Evolutionary conservation across 805 yeast species (phyloP), one percentile per base, ranked within the genome.

Genomic region (Priceomyces melissophilus): DNA sequence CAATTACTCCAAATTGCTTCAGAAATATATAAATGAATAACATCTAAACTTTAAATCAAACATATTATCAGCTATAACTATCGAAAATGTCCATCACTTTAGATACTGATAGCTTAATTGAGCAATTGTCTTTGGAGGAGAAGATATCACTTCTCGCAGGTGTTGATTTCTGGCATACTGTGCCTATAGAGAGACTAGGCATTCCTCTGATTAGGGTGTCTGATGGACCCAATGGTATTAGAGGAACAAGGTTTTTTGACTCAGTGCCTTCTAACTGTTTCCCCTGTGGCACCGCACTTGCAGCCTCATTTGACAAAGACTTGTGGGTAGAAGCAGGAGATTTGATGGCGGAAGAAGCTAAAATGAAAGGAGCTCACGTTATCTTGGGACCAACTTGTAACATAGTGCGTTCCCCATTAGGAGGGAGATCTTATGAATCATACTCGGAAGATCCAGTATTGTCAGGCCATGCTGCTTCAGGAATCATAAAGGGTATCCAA

Each of bases 111-210:
- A 31, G 46, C 26, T 42, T 43, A 2, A 50, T 61, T 16, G 37
- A 48, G 13, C 47, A 57, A 46, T 51, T 61, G 42, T 55, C 65
- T 10, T 41, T 54, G 3, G 44, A 44, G 9, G 66, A 61, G 38
- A 61, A 61, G 32, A 48, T 57, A 37, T 37, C 49, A 5, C 51
- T 61, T 15, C 39, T 58, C 15, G 45, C 56, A 32, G 65, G 79
- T 27, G 53, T 55, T 32, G 80, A 76, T 50, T 64, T 65, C 54
- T 76, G 81, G 80, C 79, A 75, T 57, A 76, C 81, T 2, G 49
- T 41, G 39, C 51, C 68, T 1, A 61, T 76, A 15, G 55, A 52
- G 17, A 43, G 73, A 31, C 52, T 73, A 25, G 65, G 63, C 14
- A 53, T 78, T 31, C 81, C 80, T 2, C 57, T 72, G 0, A 44